phyloP scores from a whole-genome alignment of 192 early-diverging fungal species.

The Glomus cerebriforme region DNA sequence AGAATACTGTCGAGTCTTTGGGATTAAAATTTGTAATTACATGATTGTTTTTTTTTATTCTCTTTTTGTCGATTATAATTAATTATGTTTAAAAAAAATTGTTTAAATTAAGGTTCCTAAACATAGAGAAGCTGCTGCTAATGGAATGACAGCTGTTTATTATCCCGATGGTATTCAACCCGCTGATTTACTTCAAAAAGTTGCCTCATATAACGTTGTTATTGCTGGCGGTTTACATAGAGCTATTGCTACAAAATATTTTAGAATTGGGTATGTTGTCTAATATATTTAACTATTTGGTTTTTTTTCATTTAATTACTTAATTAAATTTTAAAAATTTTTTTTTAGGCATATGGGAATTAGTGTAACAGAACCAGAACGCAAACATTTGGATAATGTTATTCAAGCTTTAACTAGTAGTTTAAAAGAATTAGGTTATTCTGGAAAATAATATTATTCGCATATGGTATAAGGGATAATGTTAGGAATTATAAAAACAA shows the following conservation, averaged over 20 bases:
- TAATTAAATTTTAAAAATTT: no score
- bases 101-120: conserved; percentile 35
- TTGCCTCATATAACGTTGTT: conserved; percentile 80
- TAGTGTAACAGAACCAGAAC: conserved; percentile 68
- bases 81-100: background rate
- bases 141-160: conserved; percentile 85
- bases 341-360: conserved; percentile 75
- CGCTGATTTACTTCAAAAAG: conserved; percentile 73
- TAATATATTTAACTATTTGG: background rate
- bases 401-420: conserved; percentile 62
- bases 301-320: no score
- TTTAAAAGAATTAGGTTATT: conserved; percentile 58
- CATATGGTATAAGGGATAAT: no score
- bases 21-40: conserved; percentile 77
- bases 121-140: conserved; percentile 59
- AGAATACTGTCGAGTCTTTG: conserved; percentile 64
- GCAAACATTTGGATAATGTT: conserved; percentile 65
- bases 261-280: conserved; percentile 78
- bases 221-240: conserved; percentile 91
- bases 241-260: conserved; percentile 84
- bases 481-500: no score
- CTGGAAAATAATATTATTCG: background rate
- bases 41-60: background rate
- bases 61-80: background rate
- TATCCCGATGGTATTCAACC: conserved; percentile 81